Evolutionary conservation across 169 alveolate genomes (phyloP).

Genomic region (Cryptosporidium parvum): DNA sequence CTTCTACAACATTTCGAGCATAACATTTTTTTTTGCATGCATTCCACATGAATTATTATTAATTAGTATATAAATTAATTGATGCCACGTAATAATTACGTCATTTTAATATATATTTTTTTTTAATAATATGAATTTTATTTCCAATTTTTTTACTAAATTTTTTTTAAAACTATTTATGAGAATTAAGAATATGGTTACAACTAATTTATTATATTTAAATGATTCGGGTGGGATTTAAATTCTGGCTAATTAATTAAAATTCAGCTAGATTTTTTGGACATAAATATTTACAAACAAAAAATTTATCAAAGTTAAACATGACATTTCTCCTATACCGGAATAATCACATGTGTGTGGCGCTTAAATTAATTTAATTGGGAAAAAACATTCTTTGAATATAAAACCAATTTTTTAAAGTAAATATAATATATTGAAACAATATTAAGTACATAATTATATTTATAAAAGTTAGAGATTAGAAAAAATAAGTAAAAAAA

Average conservation of each 20-base stretch:
- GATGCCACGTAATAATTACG: constrained; percentile 1
- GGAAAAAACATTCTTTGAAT: too few species aligned
- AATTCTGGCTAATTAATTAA: background rate
- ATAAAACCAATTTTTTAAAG: background rate
- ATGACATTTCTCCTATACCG: background rate
- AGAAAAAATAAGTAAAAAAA: background rate
- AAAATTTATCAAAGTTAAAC: background rate
- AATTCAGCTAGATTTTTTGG: too few species aligned
- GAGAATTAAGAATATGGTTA: too few species aligned
- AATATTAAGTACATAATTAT: background rate
- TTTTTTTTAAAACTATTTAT: too few species aligned
- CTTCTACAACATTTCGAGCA: background rate
- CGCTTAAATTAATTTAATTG: background rate
- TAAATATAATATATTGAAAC: too few species aligned
- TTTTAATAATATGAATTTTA: background rate
- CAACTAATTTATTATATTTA: background rate
- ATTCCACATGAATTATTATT: background rate
- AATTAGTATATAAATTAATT: background rate
- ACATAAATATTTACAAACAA: background rate
- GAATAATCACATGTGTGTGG: constrained; percentile 1
- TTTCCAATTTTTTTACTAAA: background rate
- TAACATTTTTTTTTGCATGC: background rate
- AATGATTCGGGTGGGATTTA: background rate
- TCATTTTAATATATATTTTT: background rate
- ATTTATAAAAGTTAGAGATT: background rate